Base-by-base conservation (phyloP, 345 rosid genomes). In the Murraya koenigii region DNA sequence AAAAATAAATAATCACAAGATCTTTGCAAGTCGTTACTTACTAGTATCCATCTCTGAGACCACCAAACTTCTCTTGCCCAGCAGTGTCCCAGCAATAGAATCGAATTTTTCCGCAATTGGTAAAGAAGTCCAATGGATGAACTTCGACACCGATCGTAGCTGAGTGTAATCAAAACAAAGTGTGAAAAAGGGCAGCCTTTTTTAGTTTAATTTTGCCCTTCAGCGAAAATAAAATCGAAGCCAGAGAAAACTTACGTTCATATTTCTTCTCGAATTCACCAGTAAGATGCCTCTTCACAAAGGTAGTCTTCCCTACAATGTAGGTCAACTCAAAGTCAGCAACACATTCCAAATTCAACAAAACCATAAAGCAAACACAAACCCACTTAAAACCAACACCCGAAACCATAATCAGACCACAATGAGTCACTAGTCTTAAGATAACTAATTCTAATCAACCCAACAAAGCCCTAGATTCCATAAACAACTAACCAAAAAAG, bases 241-340 rank as follows among this genome's bases (percentile, higher is more conserved):
- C 17, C 2, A 23, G 36, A 38, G 14, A 23, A 9, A 41, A 76
- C 91, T 86, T 79, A 89, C 95, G 95, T 72, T 91, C 95, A 55
- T 91, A 91, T 81, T 88, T 91, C 85, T 91, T 91, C 89, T 91
- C 93, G 55, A 91, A 91, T 79, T 91, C 94, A 39, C 94, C 94
- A 7, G 94, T 90, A 23, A 89, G 88, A 86, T 90, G 94, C 71
- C 94, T 86, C 80, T 90, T 90, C 47, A 90, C 94, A 25, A 89
- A 91, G 11, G 94, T 91, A 1, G 94, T 91, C 75, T 91, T 91
- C 33, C 94, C 94, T 91, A 79, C 79, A 79, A 2, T 1, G 13
- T 7, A 30, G 25, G 52, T 15, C 1, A 23, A 39, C 23, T 20
- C 33, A 30, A 7, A 54, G 35, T 56, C n/a, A 66, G 26, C 28